Conservation (phyloP, 2,329 filamentous ascomycete genomes). For the Chrysoporthe austroafricana region DNA sequence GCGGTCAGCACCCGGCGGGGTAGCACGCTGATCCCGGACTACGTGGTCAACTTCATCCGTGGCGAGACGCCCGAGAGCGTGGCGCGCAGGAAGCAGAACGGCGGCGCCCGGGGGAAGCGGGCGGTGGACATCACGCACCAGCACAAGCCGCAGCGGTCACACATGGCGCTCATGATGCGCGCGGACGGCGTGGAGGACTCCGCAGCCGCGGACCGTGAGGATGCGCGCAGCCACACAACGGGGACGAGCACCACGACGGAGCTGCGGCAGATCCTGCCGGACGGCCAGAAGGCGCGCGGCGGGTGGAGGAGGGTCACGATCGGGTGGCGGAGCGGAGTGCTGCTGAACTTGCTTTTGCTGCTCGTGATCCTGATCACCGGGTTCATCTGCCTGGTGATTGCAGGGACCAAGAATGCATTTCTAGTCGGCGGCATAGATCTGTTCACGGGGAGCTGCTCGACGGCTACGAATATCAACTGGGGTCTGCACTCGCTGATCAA, state of each 20-base stretch:
- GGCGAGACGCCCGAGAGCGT: slow-evolving; percentile 59
- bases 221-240: slow-evolving; percentile 17
- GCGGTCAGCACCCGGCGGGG: slow-evolving; percentile 33
- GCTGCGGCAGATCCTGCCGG: slow-evolving; percentile 30
- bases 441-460: slow-evolving; percentile 43
- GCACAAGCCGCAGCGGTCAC: slow-evolving; percentile 38
- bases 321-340: slow-evolving; percentile 54
- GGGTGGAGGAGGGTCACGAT: slow-evolving; percentile 35
- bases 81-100: slow-evolving; percentile 48
- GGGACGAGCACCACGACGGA: slow-evolving; percentile 28
- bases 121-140: slow-evolving; percentile 39
- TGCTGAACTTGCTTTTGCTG: slow-evolving; percentile 47
- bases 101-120: slow-evolving; percentile 37
- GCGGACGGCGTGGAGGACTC: slow-evolving; percentile 21
- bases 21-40: slow-evolving; percentile 56
- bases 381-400: slow-evolving; percentile 42
- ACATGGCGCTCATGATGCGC: slow-evolving; percentile 41
- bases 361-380: slow-evolving; percentile 33
- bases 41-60: slow-evolving; percentile 58
- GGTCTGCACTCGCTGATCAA: slow-evolving; percentile 51
- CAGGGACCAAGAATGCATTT: slow-evolving; percentile 40
- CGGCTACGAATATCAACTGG: slow-evolving; percentile 42
- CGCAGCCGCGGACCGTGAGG: slow-evolving; percentile 6
- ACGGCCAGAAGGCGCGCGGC: background rate
- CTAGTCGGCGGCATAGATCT: slow-evolving; percentile 43